phyloP scores from a whole-genome alignment of 805 yeast species.

The Tetrapisispora arboricola region DNA sequence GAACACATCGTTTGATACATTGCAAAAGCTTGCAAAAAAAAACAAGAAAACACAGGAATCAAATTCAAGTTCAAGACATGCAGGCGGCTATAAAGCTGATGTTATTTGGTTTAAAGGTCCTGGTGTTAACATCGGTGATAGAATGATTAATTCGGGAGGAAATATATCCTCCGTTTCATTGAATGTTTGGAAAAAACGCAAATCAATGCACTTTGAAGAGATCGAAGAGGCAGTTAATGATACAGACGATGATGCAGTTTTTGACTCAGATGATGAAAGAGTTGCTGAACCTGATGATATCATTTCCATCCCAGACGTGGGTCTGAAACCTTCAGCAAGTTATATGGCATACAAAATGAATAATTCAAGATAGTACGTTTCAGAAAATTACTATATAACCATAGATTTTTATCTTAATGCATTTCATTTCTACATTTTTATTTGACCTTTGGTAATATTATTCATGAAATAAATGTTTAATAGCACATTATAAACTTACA shows the following conservation, averaged over 20 bases:
- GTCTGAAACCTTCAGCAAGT: conserved; percentile 55
- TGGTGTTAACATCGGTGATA: conserved; percentile 38
- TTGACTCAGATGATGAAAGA: conserved; percentile 10
- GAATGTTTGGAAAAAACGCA: conserved; percentile 19
- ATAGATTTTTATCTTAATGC: not conserved
- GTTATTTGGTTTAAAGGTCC: conserved; percentile 63
- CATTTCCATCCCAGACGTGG: conserved; percentile 17
- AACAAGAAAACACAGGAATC: conserved; percentile 17
- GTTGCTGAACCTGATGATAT: conserved; percentile 16
- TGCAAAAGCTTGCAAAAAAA: conserved; percentile 28
- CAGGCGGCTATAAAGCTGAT: conserved; percentile 28
- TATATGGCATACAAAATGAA: conserved; percentile 55
- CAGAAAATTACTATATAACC: not conserved
- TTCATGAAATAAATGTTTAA: no score
- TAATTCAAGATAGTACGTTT: not conserved
- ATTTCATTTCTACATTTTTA: not conserved
- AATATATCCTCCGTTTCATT: conserved; percentile 7
- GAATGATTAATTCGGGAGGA: conserved; percentile 28
- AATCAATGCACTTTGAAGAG: conserved; percentile 19
- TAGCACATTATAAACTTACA: no score
- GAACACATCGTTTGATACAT: conserved; percentile 25
- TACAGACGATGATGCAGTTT: conserved; percentile 3
- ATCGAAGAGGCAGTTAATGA: conserved; percentile 14
- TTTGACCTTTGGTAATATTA: not conserved
- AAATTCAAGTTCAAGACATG: conserved; percentile 15